Evolutionary conservation across 2,329 filamentous ascomycete genomes (phyloP).

Genomic region (Penicillium sp.): DNA sequence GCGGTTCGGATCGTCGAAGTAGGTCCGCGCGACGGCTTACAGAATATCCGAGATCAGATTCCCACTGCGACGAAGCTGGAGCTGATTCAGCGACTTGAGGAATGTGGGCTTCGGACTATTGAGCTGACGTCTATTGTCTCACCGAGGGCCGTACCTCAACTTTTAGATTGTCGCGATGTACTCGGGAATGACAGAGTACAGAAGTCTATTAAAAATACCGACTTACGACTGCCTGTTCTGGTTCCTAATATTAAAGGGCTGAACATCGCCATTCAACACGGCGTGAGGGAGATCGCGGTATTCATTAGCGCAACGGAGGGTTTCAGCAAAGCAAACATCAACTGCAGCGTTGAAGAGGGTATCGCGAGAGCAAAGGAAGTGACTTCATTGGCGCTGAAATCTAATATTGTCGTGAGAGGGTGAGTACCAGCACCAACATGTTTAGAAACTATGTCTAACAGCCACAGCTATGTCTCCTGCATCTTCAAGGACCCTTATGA

Average conservation of each 20-base stretch:
- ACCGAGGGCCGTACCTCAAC: slow-evolving; percentile 82
- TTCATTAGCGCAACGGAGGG: slow-evolving; percentile 46
- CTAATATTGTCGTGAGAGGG: slow-evolving; percentile 37
- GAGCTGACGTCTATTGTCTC: slow-evolving; percentile 82
- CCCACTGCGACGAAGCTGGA: slow-evolving; percentile 73
- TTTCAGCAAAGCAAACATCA: slow-evolving; percentile 46
- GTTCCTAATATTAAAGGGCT: slow-evolving; percentile 45
- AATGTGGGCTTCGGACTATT: slow-evolving; percentile 70
- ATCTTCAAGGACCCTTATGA: slow-evolving; percentile 51
- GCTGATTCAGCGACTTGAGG: slow-evolving; percentile 67
- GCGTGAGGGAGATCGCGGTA: slow-evolving; percentile 41
- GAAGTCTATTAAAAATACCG: neutral
- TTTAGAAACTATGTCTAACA: neutral
- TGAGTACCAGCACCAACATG: slow-evolving; percentile 1
- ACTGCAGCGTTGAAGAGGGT: slow-evolving; percentile 41
- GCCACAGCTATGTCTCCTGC: slow-evolving; percentile 32
- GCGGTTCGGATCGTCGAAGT: slow-evolving; percentile 73
- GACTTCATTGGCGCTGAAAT: slow-evolving; percentile 24
- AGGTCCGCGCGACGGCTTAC: slow-evolving; percentile 80
- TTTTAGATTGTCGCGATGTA: slow-evolving; percentile 37
- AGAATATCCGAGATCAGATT: slow-evolving; percentile 76
- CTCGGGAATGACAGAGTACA: neutral
- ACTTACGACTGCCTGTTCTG: slow-evolving; percentile 35
- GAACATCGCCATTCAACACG: slow-evolving; percentile 57
- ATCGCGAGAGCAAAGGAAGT: slow-evolving; percentile 37